Conservation (phyloP, 2,329 filamentous ascomycete species). For the Arthrinium phaeospermum region DNA sequence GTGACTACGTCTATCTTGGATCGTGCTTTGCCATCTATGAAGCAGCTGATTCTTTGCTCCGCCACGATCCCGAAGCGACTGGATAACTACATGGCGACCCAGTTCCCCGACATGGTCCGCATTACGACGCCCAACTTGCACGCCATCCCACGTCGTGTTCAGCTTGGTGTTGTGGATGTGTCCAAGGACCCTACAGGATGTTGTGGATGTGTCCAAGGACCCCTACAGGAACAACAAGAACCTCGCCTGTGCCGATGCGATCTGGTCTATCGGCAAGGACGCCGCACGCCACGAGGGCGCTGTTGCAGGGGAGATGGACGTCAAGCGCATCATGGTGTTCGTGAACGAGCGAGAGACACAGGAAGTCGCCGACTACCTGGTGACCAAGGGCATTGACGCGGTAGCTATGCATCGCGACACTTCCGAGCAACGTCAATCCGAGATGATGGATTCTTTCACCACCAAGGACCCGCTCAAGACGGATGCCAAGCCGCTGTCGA, state of each 20-base stretch:
- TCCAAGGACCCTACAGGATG: conserved; percentile 89
- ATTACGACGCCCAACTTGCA: conserved; percentile 96
- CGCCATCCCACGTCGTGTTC: conserved; percentile 91
- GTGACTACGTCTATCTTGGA: conserved; percentile 85
- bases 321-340: conserved; percentile 91
- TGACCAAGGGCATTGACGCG: conserved; percentile 86
- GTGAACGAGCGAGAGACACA: conserved; percentile 93
- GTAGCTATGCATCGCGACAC: conserved; percentile 86
- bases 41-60: conserved; percentile 90
- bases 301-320: conserved; percentile 62
- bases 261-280: conserved; percentile 90
- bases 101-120: conserved; percentile 82
- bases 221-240: conserved; percentile 93
- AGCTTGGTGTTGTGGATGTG: conserved; percentile 91
- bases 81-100: conserved; percentile 80
- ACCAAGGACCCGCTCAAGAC: conserved; percentile 46
- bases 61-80: conserved; percentile 92
- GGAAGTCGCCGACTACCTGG: conserved; percentile 79
- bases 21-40: conserved; percentile 77
- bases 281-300: conserved; percentile 62
- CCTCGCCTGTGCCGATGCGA: conserved; percentile 91
- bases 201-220: conserved; percentile 90
- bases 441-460: conserved; percentile 80
- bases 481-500: conserved; percentile 15
- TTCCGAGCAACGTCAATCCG: conserved; percentile 74